A percentile compares a stretch with the other conserved stretches of the same genome.
These are phyloP conservation scores for Trichophyton benhamiae DNA, from an alignment of 2,329 filamentous ascomycete genomes.

Conservation along the genomic window DNA sequence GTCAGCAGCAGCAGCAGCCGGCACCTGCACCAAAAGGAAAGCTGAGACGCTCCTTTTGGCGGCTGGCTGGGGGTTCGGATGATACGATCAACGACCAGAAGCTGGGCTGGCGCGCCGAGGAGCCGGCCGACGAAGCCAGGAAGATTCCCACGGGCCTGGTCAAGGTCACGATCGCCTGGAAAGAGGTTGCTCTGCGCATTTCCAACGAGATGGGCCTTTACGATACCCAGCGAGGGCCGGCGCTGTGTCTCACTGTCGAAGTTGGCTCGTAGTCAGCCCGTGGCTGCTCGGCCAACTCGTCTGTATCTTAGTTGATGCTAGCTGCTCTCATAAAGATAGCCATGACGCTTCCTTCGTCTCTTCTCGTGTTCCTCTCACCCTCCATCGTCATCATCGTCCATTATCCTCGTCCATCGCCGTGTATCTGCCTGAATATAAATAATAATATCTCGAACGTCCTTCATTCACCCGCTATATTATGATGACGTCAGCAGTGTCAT, in stretches of 20 bases:
- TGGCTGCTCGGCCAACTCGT: background rate
- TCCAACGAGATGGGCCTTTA: conserved; percentile 36
- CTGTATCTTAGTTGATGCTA: background rate
- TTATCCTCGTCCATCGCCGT: background rate
- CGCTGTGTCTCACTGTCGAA: conserved; percentile 23
- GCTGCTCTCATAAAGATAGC: background rate
- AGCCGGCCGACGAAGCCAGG: conserved; percentile 8
- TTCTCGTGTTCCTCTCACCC: background rate
- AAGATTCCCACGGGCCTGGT: conserved; percentile 18
- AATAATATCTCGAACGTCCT: no score
- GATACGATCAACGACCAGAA: conserved; percentile 19
- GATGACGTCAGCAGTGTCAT: no score
- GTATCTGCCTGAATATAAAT: no score
- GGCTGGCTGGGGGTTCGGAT: conserved; percentile 11
- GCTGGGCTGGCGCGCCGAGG: conserved; percentile 21
- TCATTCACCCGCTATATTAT: no score
- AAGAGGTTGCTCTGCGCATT: conserved; percentile 31
- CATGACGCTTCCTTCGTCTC: background rate
- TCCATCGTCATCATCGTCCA: background rate
- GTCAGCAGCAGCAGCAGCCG: background rate
- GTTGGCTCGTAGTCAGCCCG: conserved; percentile 17
- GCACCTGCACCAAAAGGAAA: background rate
- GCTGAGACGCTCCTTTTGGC: conserved; percentile 14
- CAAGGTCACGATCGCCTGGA: conserved; percentile 23
- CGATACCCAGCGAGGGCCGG: conserved; percentile 29